Evolutionary conservation across 192 early-diverging fungal genomes (phyloP).

Genomic region (Gigaspora rosea): DNA sequence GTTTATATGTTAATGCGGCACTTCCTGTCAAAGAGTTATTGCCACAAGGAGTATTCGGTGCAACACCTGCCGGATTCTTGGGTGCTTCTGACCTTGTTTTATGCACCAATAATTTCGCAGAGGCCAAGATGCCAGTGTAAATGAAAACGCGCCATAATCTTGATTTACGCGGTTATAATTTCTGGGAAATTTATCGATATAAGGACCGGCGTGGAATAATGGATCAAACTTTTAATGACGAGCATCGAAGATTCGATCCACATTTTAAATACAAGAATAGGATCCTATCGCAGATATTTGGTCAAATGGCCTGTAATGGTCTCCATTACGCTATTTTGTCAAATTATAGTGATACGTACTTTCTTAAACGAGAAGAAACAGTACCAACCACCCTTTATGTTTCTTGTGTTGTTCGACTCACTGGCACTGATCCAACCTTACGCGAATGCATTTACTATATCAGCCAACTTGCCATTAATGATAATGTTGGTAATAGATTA

Average conservation of each 20-base stretch:
- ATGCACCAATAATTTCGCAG: constrained; percentile 13
- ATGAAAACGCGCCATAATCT: constrained; percentile 23
- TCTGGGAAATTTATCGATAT: constrained; percentile 20
- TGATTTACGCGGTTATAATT: background rate
- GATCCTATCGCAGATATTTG: constrained; percentile 11
- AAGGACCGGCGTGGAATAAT: background rate
- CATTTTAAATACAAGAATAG: constrained; percentile 7
- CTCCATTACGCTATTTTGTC: constrained; percentile 11
- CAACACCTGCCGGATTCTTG: background rate
- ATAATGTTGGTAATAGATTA: constrained; percentile 19
- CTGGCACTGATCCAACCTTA: constrained; percentile 10
- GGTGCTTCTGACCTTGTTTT: background rate
- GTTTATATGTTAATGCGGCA: background rate
- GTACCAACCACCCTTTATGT: constrained; percentile 2
- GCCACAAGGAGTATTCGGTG: background rate
- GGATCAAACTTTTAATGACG: too few relatives aligned
- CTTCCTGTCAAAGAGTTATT: background rate
- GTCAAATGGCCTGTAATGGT: constrained; percentile 14
- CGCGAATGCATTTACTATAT: constrained; percentile 17
- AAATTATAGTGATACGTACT: constrained; percentile 20
- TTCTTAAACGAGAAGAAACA: constrained; percentile 2
- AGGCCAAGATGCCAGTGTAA: constrained; percentile 6
- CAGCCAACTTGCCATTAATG: constrained; percentile 16
- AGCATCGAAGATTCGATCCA: too few relatives aligned
- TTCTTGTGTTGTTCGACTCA: constrained; percentile 4